These are phyloP conservation scores for Citrus cavaleriei DNA, from an alignment of 345 rosid species.

Conservation along the genomic window DNA sequence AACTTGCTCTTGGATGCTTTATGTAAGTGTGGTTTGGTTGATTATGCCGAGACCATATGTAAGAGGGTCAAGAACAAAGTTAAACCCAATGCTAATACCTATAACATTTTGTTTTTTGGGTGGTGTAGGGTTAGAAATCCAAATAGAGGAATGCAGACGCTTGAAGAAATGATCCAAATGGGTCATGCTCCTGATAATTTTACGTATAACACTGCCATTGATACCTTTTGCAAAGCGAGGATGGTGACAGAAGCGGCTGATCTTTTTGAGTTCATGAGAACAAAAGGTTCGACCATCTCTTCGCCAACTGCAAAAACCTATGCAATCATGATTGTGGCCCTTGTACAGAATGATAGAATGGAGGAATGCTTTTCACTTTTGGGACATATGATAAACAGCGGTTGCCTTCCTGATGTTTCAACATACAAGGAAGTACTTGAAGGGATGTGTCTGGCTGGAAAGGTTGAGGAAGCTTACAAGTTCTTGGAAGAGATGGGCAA, in stretches of 20 bases:
- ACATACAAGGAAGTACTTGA: slow-evolving; percentile 77
- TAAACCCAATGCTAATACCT: slow-evolving; percentile 66
- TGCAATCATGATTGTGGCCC: slow-evolving; percentile 64
- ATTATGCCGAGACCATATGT: slow-evolving; percentile 62
- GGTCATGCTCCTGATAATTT: slow-evolving; percentile 81
- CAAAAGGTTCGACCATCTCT: slow-evolving; percentile 69
- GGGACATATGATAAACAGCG: slow-evolving; percentile 68
- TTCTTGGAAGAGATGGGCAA: slow-evolving; percentile 80
- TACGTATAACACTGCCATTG: slow-evolving; percentile 80
- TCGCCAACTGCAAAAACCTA: slow-evolving; percentile 88
- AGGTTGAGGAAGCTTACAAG: slow-evolving; percentile 69
- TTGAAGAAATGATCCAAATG: slow-evolving; percentile 79
- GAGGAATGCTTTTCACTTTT: slow-evolving; percentile 67
- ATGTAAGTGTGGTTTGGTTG: slow-evolving; percentile 77
- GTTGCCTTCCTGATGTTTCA: slow-evolving; percentile 90
- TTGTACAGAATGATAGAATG: slow-evolving; percentile 52
- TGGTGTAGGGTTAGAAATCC: slow-evolving; percentile 91
- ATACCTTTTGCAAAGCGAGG: slow-evolving; percentile 77
- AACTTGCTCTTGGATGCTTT: slow-evolving; percentile 80
- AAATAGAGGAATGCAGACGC: slow-evolving; percentile 54
- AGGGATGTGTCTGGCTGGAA: slow-evolving; percentile 80
- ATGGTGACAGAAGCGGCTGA: slow-evolving; percentile 75
- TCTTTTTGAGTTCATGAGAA: slow-evolving; percentile 81
- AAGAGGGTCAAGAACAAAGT: slow-evolving; percentile 50
- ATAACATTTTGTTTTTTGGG: slow-evolving; percentile 78